Base-by-base conservation (phyloP, 441 rosid species). In the Brassica hybrid region DNA sequence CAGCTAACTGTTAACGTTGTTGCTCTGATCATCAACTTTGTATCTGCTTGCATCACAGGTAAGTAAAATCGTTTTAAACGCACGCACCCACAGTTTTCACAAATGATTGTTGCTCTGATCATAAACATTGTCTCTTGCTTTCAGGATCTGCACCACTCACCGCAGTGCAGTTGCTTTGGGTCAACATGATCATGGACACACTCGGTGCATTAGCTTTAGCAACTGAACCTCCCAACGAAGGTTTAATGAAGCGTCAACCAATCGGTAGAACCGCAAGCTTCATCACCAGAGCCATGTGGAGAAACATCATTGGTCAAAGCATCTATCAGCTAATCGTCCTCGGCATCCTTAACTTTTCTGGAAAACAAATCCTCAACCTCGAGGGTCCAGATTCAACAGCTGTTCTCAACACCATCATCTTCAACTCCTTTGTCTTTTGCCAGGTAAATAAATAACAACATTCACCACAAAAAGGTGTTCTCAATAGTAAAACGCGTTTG, bases 21-120 rank as follows among this genome's bases (percentile, higher is more conserved):
- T 63, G 96, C 96, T 64, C 88, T 90, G 43, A 80, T 86, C 48
- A 83, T 86, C 74, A 88, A 90, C 80, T 87, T 90, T 11, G 85
- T 84, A 72, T 90, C 98, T 56, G 99, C 99, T 58, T 93, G 98
- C 85, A 54, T 92, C 81, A 79, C 98, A 83, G 98, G 99, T 94
- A 65, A 58, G 76, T 73, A 71, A 38, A 73, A 74, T 6, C 34
- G n/a, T n/a, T n/a, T n/a, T n/a, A 65, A n/a, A 43, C 65, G 12
- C 75, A 10, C 63, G n/a, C 1, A 14, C 9, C n/a, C n/a, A n/a
- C n/a, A n/a, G n/a, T n/a, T n/a, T 18, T 11, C 18, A 19, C 60
- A 8, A 12, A 1, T n/a, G 67, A 58, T 27, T 48, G 57, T 52
- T 62, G 1, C 7, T 9, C 48, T 18, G 36, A 65, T 34, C 13